Evolutionary conservation across 257 asterid species (phyloP).

Genomic region (Thymus quinquecostatus): DNA sequence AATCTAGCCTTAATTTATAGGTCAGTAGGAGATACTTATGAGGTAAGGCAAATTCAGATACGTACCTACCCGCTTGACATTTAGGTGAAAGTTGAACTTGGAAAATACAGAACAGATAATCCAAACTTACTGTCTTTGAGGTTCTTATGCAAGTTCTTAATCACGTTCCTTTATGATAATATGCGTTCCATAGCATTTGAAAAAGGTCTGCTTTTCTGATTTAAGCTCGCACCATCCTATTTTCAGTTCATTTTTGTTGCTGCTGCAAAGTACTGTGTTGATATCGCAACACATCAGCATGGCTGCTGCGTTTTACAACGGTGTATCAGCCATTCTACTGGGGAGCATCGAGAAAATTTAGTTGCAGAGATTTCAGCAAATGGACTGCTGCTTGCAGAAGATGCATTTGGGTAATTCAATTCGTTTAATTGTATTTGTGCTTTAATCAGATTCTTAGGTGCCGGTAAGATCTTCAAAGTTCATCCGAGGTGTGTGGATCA

Average conservation of each 20-base stretch:
- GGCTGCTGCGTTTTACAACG: conserved; percentile 97
- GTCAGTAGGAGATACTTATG: background rate
- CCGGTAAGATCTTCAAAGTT: background rate
- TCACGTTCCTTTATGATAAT: background rate
- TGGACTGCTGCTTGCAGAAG: conserved; percentile 86
- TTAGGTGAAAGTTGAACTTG: background rate
- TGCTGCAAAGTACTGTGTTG: conserved; percentile 87
- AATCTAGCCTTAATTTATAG: background rate
- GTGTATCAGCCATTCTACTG: conserved; percentile 75
- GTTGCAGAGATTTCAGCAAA: conserved; percentile 71
- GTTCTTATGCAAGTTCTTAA: background rate
- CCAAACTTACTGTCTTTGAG: background rate
- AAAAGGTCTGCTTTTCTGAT: conserved; percentile 5
- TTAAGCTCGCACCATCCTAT: conserved; percentile 13
- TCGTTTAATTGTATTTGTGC: background rate
- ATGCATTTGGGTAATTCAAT: conserved; percentile 84
- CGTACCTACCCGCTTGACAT: background rate
- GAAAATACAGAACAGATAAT: background rate
- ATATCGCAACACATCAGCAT: conserved; percentile 91
- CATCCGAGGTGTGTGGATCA: background rate
- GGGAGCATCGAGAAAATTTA: conserved; percentile 68
- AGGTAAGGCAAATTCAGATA: background rate
- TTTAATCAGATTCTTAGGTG: background rate
- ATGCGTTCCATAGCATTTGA: background rate
- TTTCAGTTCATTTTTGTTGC: conserved; percentile 87